A percentile compares a stretch with the other conserved stretches of the same genome.
phyloP scores from a whole-genome alignment of 176 grass and related monocot genomes.

The Alloteropsis semialata region DNA sequence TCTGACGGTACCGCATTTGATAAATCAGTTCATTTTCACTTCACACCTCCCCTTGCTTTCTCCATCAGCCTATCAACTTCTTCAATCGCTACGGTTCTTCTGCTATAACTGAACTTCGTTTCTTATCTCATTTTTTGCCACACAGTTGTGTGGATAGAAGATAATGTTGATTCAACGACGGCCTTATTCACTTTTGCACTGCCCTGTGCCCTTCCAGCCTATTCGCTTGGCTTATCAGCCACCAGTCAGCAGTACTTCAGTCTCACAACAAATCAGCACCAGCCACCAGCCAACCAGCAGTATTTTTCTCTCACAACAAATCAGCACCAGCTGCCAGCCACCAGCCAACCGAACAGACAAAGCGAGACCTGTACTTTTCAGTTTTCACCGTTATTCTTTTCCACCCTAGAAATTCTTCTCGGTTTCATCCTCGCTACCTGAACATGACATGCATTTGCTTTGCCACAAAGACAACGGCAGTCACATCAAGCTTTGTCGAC shows the following conservation, averaged over 20 bases:
- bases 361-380: background rate
- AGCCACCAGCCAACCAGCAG: no score
- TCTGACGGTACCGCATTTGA: background rate
- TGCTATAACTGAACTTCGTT: background rate
- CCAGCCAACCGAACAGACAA: no score
- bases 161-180: background rate
- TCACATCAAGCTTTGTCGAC: background rate
- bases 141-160: background rate
- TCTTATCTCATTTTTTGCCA: background rate
- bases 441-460: background rate
- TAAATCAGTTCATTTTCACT: background rate
- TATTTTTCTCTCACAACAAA: no score
- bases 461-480: background rate
- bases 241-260: no score
- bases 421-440: background rate
- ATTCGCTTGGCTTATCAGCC: no score
- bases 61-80: background rate
- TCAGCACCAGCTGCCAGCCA: no score
- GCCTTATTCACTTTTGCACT: background rate
- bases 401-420: background rate
- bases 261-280: no score
- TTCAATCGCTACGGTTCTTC: background rate
- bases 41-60: background rate
- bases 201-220: background rate
- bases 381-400: background rate